Evolutionary conservation across 2,329 filamentous ascomycete genomes (phyloP).

Genomic region (Stenocarpella maydis): DNA sequence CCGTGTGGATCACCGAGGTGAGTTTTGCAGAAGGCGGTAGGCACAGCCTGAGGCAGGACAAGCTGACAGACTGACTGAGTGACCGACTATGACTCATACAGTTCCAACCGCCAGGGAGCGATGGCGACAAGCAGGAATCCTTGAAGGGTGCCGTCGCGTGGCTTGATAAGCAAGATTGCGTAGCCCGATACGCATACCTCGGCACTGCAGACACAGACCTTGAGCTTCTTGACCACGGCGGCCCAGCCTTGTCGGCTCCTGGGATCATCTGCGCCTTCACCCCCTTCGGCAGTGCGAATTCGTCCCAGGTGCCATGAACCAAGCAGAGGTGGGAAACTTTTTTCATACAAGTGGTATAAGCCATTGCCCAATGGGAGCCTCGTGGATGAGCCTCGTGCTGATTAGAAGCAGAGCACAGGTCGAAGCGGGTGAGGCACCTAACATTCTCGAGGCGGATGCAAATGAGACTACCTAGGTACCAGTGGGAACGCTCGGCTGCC

Average conservation of each 20-base stretch:
- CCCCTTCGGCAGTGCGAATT: slow-evolving; percentile 3
- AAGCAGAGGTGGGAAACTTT: not conserved
- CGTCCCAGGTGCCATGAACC: too few species aligned
- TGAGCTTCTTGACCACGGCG: slow-evolving; percentile 36
- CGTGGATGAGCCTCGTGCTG: not conserved
- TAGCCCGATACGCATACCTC: slow-evolving; percentile 53
- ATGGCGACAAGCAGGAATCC: slow-evolving; percentile 45
- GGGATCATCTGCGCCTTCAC: slow-evolving; percentile 34
- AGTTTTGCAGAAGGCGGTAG: not conserved
- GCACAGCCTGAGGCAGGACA: not conserved
- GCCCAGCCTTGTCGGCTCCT: slow-evolving; percentile 30
- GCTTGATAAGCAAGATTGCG: slow-evolving; percentile 49
- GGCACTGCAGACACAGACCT: slow-evolving; percentile 38
- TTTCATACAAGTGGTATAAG: not conserved
- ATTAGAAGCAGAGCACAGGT: not conserved
- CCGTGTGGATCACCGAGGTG: slow-evolving; percentile 56
- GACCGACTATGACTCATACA: not conserved
- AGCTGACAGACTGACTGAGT: not conserved
- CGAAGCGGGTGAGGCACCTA: not conserved
- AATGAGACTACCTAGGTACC: too few species aligned
- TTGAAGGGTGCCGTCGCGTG: slow-evolving; percentile 52
- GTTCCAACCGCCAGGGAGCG: slow-evolving; percentile 1
- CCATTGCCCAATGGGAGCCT: not conserved
- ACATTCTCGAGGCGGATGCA: not conserved
- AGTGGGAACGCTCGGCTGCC: not conserved